Evolutionary conservation across 2,329 filamentous ascomycete species (phyloP).

Genomic region (Cladosporium sp.): DNA sequence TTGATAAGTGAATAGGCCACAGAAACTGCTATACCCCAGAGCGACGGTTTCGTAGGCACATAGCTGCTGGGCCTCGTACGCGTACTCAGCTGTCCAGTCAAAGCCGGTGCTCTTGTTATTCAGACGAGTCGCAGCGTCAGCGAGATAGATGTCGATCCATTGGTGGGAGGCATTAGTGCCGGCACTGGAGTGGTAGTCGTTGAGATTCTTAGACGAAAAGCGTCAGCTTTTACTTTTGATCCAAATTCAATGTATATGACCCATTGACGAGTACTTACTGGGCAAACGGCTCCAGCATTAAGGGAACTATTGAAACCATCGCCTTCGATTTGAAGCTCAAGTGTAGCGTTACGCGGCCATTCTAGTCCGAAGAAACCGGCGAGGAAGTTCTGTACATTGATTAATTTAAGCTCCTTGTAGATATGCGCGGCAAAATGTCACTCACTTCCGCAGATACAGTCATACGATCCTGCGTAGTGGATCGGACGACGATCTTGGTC

Average conservation of each 20-base stretch:
- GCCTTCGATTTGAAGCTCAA: conserved; percentile 64
- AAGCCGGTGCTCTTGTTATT: conserved; percentile 35
- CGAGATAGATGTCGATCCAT: conserved; percentile 63
- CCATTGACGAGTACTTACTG: conserved; percentile 53
- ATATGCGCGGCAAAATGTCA: neutral
- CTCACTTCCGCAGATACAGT: conserved; percentile 61
- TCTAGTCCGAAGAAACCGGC: conserved; percentile 74
- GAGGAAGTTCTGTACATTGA: conserved; percentile 55
- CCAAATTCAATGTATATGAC: too few relatives aligned
- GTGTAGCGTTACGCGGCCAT: conserved; percentile 51
- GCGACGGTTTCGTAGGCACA: conserved; percentile 75
- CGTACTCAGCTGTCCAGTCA: conserved; percentile 61
- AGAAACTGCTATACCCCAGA: conserved; percentile 72
- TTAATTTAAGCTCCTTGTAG: neutral
- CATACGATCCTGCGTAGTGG: conserved; percentile 75
- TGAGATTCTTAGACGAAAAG: conserved; percentile 55
- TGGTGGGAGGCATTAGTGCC: conserved; percentile 51
- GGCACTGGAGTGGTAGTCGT: conserved; percentile 42
- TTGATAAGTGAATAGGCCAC: conserved; percentile 67
- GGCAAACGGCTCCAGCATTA: conserved; percentile 63
- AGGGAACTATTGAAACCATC: conserved; percentile 60
- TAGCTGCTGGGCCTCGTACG: conserved; percentile 65
- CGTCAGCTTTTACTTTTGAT: neutral
- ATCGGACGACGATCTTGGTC: conserved; percentile 67
- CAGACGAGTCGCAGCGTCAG: conserved; percentile 60